These are phyloP conservation scores for Metschnikowia lochheadii DNA, from an alignment of 805 yeast species.

Conservation along the genomic window DNA sequence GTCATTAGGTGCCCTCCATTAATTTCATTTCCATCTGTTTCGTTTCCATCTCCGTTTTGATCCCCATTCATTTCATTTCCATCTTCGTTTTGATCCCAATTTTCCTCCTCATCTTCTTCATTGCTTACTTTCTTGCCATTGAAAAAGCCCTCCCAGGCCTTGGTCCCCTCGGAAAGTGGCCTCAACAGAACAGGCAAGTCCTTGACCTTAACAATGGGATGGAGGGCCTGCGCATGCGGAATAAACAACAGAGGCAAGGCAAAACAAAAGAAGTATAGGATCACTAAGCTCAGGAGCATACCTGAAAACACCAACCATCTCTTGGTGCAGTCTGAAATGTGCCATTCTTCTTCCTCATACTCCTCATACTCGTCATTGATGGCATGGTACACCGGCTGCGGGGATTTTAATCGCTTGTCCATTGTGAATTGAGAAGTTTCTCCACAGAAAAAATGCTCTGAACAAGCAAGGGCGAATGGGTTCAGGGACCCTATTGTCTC, in stretches of 20 bases:
- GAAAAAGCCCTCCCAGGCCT: neutral
- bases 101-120: neutral
- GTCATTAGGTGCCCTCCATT: no score
- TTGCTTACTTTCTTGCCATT: neutral
- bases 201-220: slow-evolving; percentile 23
- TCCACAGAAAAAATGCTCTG: no score
- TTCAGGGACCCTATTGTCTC: neutral
- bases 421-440: neutral
- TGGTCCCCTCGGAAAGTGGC: slow-evolving; percentile 19
- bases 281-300: slow-evolving; percentile 8
- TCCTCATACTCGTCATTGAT: slow-evolving; percentile 7
- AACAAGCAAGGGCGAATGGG: neutral
- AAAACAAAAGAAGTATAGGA: slow-evolving; percentile 30
- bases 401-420: neutral
- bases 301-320: slow-evolving; percentile 6
- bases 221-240: slow-evolving; percentile 28
- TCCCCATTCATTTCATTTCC: no score
- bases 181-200: slow-evolving; percentile 22
- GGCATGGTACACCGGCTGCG: slow-evolving; percentile 2
- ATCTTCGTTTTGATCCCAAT: slow-evolving; percentile 3
- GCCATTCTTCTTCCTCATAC: slow-evolving; percentile 9
- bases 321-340: slow-evolving; percentile 6
- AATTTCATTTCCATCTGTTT: no score
- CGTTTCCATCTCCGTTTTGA: no score
- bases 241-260: slow-evolving; percentile 32